Conservation (phyloP, 139 green algal species). For the Chlamydomonas asymmetrica region DNA sequence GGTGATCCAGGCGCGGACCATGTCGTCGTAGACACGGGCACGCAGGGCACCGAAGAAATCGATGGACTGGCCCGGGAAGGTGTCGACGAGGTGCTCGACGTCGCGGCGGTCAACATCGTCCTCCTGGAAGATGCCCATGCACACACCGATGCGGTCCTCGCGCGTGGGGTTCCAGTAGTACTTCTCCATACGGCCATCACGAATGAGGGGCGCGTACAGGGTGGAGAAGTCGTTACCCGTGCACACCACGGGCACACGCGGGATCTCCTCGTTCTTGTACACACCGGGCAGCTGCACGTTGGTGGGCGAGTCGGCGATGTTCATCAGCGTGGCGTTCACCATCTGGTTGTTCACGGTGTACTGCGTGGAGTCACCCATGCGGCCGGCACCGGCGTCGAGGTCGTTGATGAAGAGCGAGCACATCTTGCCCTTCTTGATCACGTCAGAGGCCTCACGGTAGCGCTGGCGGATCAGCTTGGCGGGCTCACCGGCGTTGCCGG, state of each 20-base stretch:
- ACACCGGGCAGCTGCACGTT: constrained; percentile 98
- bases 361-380: constrained; percentile 96
- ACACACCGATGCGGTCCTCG: constrained; percentile 96
- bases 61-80: constrained; percentile 99
- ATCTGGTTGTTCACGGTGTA: constrained; percentile 99
- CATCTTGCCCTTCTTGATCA: constrained; percentile 99
- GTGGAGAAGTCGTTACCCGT: constrained; percentile 99
- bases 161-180: constrained; percentile 98
- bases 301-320: constrained; percentile 99
- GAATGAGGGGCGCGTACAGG: constrained; percentile 98
- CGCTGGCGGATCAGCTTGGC: constrained; percentile 97
- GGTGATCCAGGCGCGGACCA: constrained; percentile 81
- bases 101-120: constrained; percentile 46
- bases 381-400: constrained; percentile 93
- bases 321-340: constrained; percentile 99
- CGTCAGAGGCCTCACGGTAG: constrained; percentile 93
- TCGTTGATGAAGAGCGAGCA: constrained; percentile 99
- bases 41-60: constrained; percentile 98
- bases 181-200: constrained; percentile 99
- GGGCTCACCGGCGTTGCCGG: constrained; percentile 96
- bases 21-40: constrained; percentile 93
- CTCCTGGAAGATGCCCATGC: constrained; percentile 96
- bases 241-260: constrained; percentile 92
- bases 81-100: constrained; percentile 89
- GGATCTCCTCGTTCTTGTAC: constrained; percentile 92